phyloP scores from a whole-genome alignment of 331 rosid species.

The Prunus yedoensis region DNA sequence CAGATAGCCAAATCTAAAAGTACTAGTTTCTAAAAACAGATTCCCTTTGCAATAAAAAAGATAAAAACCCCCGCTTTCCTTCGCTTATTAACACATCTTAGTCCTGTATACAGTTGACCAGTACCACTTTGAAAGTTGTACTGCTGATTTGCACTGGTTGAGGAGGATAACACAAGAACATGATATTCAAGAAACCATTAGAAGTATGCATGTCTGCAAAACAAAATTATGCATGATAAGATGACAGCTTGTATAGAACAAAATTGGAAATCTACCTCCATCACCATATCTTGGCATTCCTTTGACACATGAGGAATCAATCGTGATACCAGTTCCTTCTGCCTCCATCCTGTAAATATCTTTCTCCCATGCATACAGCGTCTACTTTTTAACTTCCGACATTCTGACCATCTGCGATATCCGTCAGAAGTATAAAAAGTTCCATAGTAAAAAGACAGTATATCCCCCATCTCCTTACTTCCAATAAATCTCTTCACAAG shows the following conservation, averaged over 20 bases:
- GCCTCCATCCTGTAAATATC: constrained; percentile 68
- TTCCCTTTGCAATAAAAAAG: too few relatives aligned
- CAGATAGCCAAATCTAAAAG: too few relatives aligned
- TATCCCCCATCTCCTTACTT: constrained; percentile 52
- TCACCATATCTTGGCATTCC: constrained; percentile 39
- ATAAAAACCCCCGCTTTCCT: too few relatives aligned
- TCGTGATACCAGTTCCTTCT: constrained; percentile 51
- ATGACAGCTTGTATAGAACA: not conserved
- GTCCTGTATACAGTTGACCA: too few relatives aligned
- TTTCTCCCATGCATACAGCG: constrained; percentile 46
- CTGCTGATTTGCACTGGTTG: too few relatives aligned
- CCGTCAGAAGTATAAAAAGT: constrained; percentile 50
- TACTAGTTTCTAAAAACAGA: too few relatives aligned
- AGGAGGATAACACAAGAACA: not conserved
- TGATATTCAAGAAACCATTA: not conserved
- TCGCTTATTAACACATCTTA: too few relatives aligned
- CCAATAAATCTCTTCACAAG: constrained; percentile 53
- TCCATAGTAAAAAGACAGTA: constrained; percentile 56
- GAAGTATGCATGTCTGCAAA: not conserved
- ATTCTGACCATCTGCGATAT: constrained; percentile 51
- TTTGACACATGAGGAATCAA: constrained; percentile 40
- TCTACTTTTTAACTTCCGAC: constrained; percentile 49
- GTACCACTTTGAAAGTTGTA: too few relatives aligned
- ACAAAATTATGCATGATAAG: not conserved
- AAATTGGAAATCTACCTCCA: constrained; percentile 39